phyloP scores from a whole-genome alignment of 805 yeast genomes.

The Ogataea corticis region DNA sequence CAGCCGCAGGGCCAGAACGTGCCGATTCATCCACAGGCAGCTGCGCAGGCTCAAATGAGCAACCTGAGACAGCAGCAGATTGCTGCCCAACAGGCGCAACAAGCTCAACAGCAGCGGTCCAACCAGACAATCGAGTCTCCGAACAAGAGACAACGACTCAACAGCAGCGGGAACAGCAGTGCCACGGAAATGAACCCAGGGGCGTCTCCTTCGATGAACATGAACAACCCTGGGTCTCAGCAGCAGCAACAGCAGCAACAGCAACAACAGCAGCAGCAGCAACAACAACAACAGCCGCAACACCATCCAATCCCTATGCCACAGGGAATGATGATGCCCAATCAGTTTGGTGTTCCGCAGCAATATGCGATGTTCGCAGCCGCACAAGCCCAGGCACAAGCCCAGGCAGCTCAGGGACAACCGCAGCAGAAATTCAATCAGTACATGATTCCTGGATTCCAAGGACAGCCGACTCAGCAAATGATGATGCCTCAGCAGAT shows the following conservation, averaged over 20 bases:
- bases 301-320: constrained; percentile 28
- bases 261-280: constrained; percentile 14
- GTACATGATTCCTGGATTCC: constrained; percentile 31
- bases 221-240: constrained; percentile 9
- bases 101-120: constrained; percentile 23
- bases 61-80: constrained; percentile 28
- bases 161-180: constrained; percentile 16
- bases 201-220: constrained; percentile 13
- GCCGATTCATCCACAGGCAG: constrained; percentile 27
- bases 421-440: constrained; percentile 24
- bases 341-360: constrained; percentile 32
- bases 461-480: constrained; percentile 27
- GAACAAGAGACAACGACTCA: constrained; percentile 27
- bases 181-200: constrained; percentile 13
- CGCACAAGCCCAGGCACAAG: constrained; percentile 23
- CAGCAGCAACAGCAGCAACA: too few species aligned
- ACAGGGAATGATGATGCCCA: constrained; percentile 32
- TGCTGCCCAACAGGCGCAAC: constrained; percentile 25
- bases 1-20: constrained; percentile 15
- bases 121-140: constrained; percentile 22
- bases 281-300: constrained; percentile 19
- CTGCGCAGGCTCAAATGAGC: constrained; percentile 31
- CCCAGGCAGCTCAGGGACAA: constrained; percentile 19
- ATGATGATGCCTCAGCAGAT: constrained; percentile 25
- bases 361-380: constrained; percentile 31